Base-by-base conservation (phyloP, 305 asterid genomes). In the Fraxinus xanthoxyloides region DNA sequence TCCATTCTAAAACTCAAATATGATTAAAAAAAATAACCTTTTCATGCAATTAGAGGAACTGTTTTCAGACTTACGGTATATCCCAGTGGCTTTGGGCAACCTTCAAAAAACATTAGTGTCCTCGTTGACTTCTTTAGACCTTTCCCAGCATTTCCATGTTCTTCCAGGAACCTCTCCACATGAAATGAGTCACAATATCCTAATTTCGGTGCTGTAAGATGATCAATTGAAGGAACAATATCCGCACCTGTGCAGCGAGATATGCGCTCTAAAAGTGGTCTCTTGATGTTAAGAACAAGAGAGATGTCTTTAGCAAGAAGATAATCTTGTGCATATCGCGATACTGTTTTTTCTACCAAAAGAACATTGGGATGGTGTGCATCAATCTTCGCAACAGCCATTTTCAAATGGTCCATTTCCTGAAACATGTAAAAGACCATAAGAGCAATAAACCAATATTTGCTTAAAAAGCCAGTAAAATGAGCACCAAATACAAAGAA, bases 351-450 rank as follows among this genome's bases (percentile, higher is more conserved):
- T 85, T 93, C 98, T 48, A 92, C 98, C 85, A 94, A 81, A 84
- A 94, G 90, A 85, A 94, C 77, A 86, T 89, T 89, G n/a, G 97
- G 97, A 82, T 94, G 97, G 88, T 94, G 95, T 28, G 93, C 91
- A 43, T 87, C 95, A 87, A 94, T 94, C 89, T 92, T 92, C 40
- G 98, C 93, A 81, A 94, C 98, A 83, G 98, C 95, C 97, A 94
- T 94, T 88, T 92, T 94, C 88, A 94, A 87, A 87, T 92, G 97
- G 85, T 94, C 98, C 95, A 91, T 94, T 90, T 94, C 98, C 98
- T 94, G 85, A 83, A 87, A 83, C 51, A 87, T 79, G 77, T 61
- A 86, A 79, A 63, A 48, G 77, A 63, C 59, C 83, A 80, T 75
- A 48, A 79, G 56, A 56, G 24, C 51, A 72, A 76, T 76, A 80